Evolutionary conservation across 352 stramenopile genomes (phyloP).

Genomic region (Phytophthora cactorum): DNA sequence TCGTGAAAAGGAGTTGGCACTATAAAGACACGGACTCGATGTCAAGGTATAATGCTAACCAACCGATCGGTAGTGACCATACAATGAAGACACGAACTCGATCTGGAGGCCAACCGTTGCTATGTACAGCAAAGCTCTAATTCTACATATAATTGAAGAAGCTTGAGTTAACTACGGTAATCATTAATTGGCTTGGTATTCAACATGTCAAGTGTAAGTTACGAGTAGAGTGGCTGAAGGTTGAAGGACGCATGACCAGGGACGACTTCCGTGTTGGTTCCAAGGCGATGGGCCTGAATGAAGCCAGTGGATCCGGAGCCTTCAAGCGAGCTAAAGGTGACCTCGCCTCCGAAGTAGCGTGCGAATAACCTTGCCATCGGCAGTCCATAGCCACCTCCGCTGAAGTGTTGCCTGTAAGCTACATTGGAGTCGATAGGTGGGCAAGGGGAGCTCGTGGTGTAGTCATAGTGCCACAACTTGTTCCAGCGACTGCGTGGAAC

Average conservation of each 20-base stretch:
- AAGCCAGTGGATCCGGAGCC: constrained; percentile 96
- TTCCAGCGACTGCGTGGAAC: constrained; percentile 97
- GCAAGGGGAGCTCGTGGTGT: constrained; percentile 94
- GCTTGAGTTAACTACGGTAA: background rate
- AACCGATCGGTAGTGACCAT: no score
- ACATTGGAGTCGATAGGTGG: constrained; percentile 66
- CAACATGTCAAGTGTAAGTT: constrained; percentile 32
- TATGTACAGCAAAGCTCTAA: no score
- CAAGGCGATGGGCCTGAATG: constrained; percentile 80
- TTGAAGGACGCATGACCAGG: constrained; percentile 60
- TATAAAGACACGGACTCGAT: no score
- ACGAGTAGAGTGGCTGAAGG: constrained; percentile 45
- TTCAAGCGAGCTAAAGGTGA: constrained; percentile 99
- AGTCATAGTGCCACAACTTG: constrained; percentile 98
- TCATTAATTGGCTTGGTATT: constrained; percentile 25
- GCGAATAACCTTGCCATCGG: constrained; percentile 94
- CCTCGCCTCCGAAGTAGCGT: constrained; percentile 98
- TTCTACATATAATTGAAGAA: no score
- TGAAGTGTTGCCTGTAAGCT: constrained; percentile 89
- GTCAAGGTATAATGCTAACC: no score
- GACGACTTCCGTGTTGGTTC: constrained; percentile 77
- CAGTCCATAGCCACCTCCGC: constrained; percentile 96
- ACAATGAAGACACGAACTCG: no score
- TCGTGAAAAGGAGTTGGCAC: no score
- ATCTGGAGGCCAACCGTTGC: no score